Evolutionary conservation across 306 rosid species (phyloP).

Genomic region (Ormosia semicastrata): DNA sequence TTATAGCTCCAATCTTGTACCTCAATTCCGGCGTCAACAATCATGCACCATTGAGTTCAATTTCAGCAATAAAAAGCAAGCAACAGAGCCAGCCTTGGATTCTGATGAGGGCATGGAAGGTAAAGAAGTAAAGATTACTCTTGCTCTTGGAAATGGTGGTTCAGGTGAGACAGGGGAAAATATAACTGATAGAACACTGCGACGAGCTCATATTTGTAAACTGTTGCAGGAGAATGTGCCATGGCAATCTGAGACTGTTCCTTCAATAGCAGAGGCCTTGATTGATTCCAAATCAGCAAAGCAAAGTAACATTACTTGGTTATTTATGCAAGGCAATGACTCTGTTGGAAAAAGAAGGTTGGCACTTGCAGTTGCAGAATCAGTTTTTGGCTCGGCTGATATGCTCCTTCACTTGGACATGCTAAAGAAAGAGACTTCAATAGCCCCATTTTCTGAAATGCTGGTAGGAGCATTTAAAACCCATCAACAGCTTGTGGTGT

Average conservation of each 20-base stretch:
- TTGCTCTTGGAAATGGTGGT: conserved; percentile 68
- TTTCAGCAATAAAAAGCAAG: conserved; percentile 42
- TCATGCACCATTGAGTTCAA: conserved; percentile 78
- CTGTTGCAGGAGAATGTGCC: conserved; percentile 75
- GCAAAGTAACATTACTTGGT: conserved; percentile 48
- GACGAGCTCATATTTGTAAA: conserved; percentile 58
- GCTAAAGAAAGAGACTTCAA: conserved; percentile 39
- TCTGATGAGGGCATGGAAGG: conserved; percentile 50
- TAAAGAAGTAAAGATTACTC: conserved; percentile 68
- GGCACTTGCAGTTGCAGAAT: conserved; percentile 71
- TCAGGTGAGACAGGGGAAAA: conserved; percentile 43
- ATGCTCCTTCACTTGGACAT: conserved; percentile 51
- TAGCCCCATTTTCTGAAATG: conserved; percentile 35
- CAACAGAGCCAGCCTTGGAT: conserved; percentile 46
- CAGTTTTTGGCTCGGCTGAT: conserved; percentile 64
- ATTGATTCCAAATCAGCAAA: conserved; percentile 41
- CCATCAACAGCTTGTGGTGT: conserved; percentile 52
- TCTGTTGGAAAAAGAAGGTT: conserved; percentile 65
- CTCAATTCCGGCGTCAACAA: conserved; percentile 53
- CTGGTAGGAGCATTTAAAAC: conserved; percentile 51
- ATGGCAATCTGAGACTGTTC: conserved; percentile 79
- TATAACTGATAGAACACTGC: conserved; percentile 42
- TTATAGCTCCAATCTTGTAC: conserved; percentile 41
- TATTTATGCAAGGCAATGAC: conserved; percentile 71
- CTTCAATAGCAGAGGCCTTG: conserved; percentile 68